phyloP scores from a whole-genome alignment of 2,329 filamentous ascomycete genomes.

The Ascomycota sp. region DNA sequence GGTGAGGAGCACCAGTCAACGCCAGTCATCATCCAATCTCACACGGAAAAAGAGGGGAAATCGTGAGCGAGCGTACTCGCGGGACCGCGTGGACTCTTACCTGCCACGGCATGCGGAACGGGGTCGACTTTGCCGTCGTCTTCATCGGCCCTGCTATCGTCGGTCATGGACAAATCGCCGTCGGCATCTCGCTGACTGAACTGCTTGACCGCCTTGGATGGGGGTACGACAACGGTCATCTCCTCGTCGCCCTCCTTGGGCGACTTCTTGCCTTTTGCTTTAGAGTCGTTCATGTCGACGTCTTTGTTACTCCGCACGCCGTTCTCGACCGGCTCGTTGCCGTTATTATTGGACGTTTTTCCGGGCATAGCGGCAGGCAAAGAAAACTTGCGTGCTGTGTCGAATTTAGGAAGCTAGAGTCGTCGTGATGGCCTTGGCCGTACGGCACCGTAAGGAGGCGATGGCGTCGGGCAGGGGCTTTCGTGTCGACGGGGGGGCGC shows the following conservation, averaged over 20 bases:
- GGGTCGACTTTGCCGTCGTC: slow-evolving; percentile 38
- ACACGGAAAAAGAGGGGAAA: slow-evolving; percentile 1
- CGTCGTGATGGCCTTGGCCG: no score
- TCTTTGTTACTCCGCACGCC: slow-evolving; percentile 41
- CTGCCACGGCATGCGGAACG: slow-evolving; percentile 36
- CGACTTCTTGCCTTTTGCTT: slow-evolving; percentile 44
- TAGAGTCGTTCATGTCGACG: slow-evolving; percentile 52
- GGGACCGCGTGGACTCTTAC: no score
- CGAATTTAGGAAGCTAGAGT: no score
- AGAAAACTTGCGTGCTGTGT: no score
- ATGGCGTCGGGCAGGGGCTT: no score
- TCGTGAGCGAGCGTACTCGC: no score
- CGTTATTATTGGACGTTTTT: slow-evolving; percentile 53
- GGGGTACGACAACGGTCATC: slow-evolving; percentile 66
- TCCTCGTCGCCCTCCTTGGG: slow-evolving; percentile 51
- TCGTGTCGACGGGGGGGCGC: no score
- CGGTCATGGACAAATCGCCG: slow-evolving; percentile 53
- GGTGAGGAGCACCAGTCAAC: slow-evolving; percentile 2
- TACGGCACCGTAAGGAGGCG: no score
- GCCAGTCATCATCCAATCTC: neutral
- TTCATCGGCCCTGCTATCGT: slow-evolving; percentile 31
- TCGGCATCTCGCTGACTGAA: slow-evolving; percentile 39
- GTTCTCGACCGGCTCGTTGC: slow-evolving; percentile 50
- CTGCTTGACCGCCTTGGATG: slow-evolving; percentile 43
- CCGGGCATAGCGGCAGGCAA: slow-evolving; percentile 40